Percentiles rank a stretch among this genome's conserved stretches.
These are phyloP conservation scores for Blastomyces gilchristii DNA, from an alignment of 2,329 filamentous ascomycete genomes.

Conservation along the genomic window DNA sequence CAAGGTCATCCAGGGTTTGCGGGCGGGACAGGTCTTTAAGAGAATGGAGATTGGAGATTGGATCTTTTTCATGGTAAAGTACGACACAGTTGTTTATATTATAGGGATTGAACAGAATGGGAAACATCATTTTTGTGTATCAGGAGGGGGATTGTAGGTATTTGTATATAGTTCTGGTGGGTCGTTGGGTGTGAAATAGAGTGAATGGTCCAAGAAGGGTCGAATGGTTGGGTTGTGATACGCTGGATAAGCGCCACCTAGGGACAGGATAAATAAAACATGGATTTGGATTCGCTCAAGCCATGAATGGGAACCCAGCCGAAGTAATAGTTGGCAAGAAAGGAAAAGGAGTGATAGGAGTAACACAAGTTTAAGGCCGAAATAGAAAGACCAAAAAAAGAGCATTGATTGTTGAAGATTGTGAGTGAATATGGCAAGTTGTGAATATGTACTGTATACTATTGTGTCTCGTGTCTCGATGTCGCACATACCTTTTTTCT, in stretches of 20 bases:
- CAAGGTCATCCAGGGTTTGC: not conserved
- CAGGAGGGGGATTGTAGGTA: not conserved
- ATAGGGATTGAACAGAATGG: not conserved
- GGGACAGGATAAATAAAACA: not conserved
- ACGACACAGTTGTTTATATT: not conserved
- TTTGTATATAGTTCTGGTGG: not conserved
- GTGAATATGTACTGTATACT: not conserved
- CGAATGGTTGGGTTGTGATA: not conserved
- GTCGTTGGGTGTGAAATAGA: not conserved
- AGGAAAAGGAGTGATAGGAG: not conserved
- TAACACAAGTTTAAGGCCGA: not conserved
- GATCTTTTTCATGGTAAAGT: not conserved
- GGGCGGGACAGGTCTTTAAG: not conserved
- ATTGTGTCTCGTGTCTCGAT: not conserved
- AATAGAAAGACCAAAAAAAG: not conserved
- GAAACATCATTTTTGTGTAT: not conserved
- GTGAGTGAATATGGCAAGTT: not conserved
- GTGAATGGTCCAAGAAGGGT: not conserved
- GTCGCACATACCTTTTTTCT: not conserved
- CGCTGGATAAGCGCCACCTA: not conserved
- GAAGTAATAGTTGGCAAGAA: not conserved
- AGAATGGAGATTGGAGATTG: not conserved
- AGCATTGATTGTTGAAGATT: not conserved
- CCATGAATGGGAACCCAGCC: not conserved
- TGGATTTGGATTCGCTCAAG: not conserved